phyloP scores from a whole-genome alignment of 2,329 filamentous ascomycete genomes.

The Colletotrichum coccodes region DNA sequence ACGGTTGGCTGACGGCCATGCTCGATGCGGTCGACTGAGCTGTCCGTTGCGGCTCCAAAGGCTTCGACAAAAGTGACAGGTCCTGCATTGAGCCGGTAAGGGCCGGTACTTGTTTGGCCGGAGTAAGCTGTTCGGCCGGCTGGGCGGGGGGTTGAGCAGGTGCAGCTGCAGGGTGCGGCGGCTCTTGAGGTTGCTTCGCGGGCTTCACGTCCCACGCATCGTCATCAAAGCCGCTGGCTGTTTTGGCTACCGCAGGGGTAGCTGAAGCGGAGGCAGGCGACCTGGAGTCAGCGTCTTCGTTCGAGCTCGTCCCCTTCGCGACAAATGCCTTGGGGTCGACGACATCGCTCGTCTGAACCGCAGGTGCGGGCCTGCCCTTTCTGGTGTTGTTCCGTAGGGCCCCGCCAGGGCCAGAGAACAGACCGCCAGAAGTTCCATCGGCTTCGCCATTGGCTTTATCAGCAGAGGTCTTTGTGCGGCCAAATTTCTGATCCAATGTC shows the following conservation, averaged over 20 bases:
- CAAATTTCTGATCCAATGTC: constrained; percentile 82
- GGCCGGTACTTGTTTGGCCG: constrained; percentile 51
- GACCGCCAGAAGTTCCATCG: constrained; percentile 53
- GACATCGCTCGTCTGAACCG: constrained; percentile 86
- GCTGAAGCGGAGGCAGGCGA: constrained; percentile 7
- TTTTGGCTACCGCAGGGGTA: constrained; percentile 25
- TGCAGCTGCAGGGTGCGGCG: constrained; percentile 47
- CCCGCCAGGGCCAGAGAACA: constrained; percentile 95
- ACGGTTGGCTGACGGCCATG: constrained; percentile 43
- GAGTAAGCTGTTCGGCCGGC: constrained; percentile 40
- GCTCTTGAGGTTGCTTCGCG: constrained; percentile 64
- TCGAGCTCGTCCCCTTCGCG: constrained; percentile 61
- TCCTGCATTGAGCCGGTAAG: constrained; percentile 76
- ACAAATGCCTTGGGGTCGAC: constrained; percentile 90
- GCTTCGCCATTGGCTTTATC: constrained; percentile 65
- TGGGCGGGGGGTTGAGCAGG: constrained; percentile 33
- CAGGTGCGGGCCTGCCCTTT: constrained; percentile 87
- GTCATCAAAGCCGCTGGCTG: constrained; percentile 80
- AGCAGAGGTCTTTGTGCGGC: constrained; percentile 71
- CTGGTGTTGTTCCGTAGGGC: constrained; percentile 92
- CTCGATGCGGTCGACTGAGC: constrained; percentile 38
- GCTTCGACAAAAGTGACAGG: constrained; percentile 62
- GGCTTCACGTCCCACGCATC: constrained; percentile 98
- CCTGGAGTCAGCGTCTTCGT: constrained; percentile 43
- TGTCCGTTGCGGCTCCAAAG: constrained; percentile 58